Evolutionary conservation across 805 yeast species (phyloP).

Genomic region (Suhomyces kilbournensis): DNA sequence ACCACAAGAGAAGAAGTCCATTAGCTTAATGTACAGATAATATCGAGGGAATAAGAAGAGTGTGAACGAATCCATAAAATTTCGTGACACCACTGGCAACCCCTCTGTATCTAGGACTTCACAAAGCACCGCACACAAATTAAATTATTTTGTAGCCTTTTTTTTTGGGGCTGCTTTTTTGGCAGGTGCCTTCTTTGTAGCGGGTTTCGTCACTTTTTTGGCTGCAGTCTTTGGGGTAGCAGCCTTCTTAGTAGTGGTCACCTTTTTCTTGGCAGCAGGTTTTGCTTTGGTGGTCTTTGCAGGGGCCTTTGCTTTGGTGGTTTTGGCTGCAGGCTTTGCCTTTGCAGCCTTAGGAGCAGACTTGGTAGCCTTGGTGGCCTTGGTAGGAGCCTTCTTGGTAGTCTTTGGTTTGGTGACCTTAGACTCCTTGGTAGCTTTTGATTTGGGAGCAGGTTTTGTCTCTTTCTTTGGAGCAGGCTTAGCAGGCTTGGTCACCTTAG

Average conservation of each 20-base stretch:
- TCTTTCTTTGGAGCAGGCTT: constrained; percentile 11
- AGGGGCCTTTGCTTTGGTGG: constrained; percentile 9
- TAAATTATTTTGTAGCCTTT: not conserved
- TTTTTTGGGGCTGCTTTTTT: constrained; percentile 10
- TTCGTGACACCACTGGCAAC: not conserved
- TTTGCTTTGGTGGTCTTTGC: constrained; percentile 13
- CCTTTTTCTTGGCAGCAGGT: constrained; percentile 17
- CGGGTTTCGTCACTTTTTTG: constrained; percentile 11
- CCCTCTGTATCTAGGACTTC: not conserved
- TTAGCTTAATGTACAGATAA: not conserved
- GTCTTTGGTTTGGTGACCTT: constrained; percentile 8
- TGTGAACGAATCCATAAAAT: not conserved
- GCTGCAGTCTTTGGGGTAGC: constrained; percentile 10
- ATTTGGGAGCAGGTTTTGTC: constrained; percentile 8
- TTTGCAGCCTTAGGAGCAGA: constrained; percentile 13
- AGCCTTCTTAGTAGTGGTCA: constrained; percentile 13
- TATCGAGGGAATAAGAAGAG: no score
- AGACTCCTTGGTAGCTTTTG: constrained; percentile 10
- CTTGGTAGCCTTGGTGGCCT: constrained; percentile 20
- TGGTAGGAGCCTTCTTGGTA: constrained; percentile 5
- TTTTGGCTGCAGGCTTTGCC: constrained; percentile 19
- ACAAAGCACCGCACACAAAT: not conserved
- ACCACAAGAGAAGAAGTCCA: not conserved
- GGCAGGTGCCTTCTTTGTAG: constrained; percentile 10
- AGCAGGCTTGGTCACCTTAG: constrained; percentile 20